These are phyloP conservation scores for Apiotrichum akiyoshidainum DNA, from an alignment of 1,284 basidiomycete species.

Conservation along the genomic window DNA sequence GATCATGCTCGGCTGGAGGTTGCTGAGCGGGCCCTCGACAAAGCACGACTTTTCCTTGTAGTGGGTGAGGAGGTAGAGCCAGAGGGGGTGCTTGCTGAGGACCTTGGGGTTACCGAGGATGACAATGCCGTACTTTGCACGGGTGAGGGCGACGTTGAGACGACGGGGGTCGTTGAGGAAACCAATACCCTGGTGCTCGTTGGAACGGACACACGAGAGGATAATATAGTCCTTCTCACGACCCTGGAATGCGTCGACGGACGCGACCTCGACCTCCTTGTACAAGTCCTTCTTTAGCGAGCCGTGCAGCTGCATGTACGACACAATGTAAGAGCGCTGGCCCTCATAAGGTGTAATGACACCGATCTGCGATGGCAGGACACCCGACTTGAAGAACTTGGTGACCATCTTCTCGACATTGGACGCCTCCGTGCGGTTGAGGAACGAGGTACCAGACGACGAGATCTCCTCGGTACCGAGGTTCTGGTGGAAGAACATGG, in stretches of 20 bases:
- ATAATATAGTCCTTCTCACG: conserved; percentile 99
- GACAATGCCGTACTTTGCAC: conserved; percentile 96
- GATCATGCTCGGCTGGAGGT: conserved; percentile 96
- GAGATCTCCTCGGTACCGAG: conserved; percentile 98
- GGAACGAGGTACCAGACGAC: conserved; percentile 94
- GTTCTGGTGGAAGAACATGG: conserved; percentile 99
- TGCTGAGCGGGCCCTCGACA: conserved; percentile 94
- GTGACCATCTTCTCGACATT: conserved; percentile 99
- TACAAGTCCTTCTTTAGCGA: conserved; percentile 97
- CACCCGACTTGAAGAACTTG: conserved; percentile 98
- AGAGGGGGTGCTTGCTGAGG: conserved; percentile 97
- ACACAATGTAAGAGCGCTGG: conserved; percentile 97
- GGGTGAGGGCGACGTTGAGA: conserved; percentile 92
- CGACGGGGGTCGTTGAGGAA: conserved; percentile 98
- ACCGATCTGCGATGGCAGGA: conserved; percentile 91
- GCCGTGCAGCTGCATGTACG: conserved; percentile 99
- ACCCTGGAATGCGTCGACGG: conserved; percentile 98
- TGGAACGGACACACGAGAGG: conserved; percentile 96
- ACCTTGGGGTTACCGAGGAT: conserved; percentile 99
- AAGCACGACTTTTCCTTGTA: conserved; percentile 95
- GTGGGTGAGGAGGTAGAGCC: conserved; percentile 97
- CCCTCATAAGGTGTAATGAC: conserved; percentile 99
- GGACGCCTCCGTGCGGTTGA: conserved; percentile 96
- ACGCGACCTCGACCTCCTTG: conserved; percentile 98
- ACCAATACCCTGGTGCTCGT: conserved; percentile 98